Percentiles rank a stretch among this genome's conserved stretches.
Evolutionary conservation across 768 basidiomycete species (phyloP).

Genomic region (Tephrocybe sp.): DNA sequence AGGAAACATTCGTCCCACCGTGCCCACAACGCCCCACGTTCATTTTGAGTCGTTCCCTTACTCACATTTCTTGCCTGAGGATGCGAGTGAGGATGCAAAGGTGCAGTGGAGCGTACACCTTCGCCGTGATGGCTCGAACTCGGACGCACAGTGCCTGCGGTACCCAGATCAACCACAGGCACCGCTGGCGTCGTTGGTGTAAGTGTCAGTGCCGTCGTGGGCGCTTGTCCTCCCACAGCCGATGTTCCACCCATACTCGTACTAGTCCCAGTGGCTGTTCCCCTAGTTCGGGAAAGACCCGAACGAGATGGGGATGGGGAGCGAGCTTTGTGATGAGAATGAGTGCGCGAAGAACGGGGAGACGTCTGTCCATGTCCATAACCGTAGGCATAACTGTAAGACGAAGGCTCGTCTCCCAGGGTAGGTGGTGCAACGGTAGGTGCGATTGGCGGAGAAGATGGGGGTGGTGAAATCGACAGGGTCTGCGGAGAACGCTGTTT

Average conservation of each 20-base stretch:
- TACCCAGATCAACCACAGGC: conserved; percentile 13
- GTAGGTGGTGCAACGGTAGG: no score
- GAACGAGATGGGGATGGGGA: no score
- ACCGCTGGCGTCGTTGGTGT: conserved; percentile 8
- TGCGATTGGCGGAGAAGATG: no score
- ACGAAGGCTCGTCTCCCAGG: no score
- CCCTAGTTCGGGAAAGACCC: no score
- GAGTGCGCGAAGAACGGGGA: no score
- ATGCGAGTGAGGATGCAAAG: neutral
- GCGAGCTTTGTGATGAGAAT: no score
- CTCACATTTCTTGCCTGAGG: neutral
- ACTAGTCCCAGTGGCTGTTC: neutral
- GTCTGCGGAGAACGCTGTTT: no score
- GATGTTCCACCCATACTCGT: neutral
- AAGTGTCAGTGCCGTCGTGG: neutral
- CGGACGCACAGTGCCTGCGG: neutral
- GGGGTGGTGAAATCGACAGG: no score
- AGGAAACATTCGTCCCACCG: conserved; percentile 1
- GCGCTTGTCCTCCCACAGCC: conserved; percentile 3
- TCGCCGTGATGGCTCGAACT: neutral
- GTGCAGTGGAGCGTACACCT: neutral
- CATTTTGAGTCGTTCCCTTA: no score
- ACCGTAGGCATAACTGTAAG: no score
- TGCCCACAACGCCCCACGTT: neutral
- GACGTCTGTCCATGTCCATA: no score